Base-by-base conservation (phyloP, 345 rosid species). In the Eucalyptus leucophloia region DNA sequence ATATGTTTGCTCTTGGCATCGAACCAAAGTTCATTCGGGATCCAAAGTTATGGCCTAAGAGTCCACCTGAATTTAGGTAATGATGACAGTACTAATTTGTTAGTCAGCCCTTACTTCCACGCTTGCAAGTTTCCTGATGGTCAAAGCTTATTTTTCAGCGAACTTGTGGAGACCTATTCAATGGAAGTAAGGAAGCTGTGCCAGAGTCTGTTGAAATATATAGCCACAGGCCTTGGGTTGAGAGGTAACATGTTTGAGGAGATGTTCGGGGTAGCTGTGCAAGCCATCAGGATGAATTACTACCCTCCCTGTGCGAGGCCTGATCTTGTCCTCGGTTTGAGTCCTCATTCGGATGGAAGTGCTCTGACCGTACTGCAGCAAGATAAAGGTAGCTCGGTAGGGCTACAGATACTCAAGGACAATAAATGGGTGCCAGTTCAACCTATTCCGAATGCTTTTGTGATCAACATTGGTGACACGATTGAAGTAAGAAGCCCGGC, bases 281-380 rank as follows among this genome's bases (percentile, higher is more conserved):
- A 98, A 90, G 99, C 99, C n/a, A 94, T 96, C 87, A 96, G 99
- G 92, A 97, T 98, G 99, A 98, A 98, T 89, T 98, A 98, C 90
- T 98, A 97, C 87, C 99, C 99, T 47, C 95, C 99, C 91, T 97
- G 99, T 93, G 89, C 98, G 89, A 94, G 97, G 89, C 99, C 99
- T 67, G 98, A 98, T 93, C 99, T 97, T 91, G 99, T 98, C 88
- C 90, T 97, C 56, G 99, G 99, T 26, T 96, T 98, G 49, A 98
- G 99, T 88, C 99, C 99, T 81, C 99, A 98, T 92, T 97, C 99
- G 56, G 99, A 98, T 93, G 99, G 99, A 65, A 98, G 99, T 94
- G 99, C 98, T 85, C 94, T 98, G 80, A 96, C 99, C 72, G 98
- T 97, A 53, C 92, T 98, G 91, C 99, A 97, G 92, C 99, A 98